These are phyloP conservation scores for Elaeagnus macrophylla DNA, from an alignment of 306 rosid genomes.

Conservation along the genomic window DNA sequence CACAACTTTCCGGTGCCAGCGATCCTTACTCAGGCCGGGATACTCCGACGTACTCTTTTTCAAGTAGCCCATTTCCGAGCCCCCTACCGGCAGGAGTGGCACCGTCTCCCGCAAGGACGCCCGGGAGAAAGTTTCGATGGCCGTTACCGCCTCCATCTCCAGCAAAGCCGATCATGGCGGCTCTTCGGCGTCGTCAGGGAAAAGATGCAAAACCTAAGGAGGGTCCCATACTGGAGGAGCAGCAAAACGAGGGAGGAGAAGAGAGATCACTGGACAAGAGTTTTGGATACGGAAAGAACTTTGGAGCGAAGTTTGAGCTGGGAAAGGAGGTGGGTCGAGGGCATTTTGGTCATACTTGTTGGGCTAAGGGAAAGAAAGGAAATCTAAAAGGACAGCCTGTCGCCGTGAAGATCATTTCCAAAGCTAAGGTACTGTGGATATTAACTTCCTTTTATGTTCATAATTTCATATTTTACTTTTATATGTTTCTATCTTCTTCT, in stretches of 20 bases:
- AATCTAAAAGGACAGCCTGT: not conserved
- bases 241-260: slow-evolving; percentile 33
- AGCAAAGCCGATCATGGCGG: slow-evolving; percentile 92
- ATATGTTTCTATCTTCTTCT: not conserved
- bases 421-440: not conserved
- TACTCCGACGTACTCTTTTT: slow-evolving; percentile 58
- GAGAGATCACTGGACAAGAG: slow-evolving; percentile 77
- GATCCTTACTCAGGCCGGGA: slow-evolving; percentile 34
- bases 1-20: slow-evolving; percentile 15
- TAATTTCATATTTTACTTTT: too few relatives aligned
- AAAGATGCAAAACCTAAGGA: slow-evolving; percentile 47
- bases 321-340: slow-evolving; percentile 96
- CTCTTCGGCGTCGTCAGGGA: slow-evolving; percentile 43
- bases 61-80: slow-evolving; percentile 56
- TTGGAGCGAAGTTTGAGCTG: slow-evolving; percentile 71
- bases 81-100: slow-evolving; percentile 77
- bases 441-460: not conserved
- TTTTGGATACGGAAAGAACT: slow-evolving; percentile 76
- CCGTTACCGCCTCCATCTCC: slow-evolving; percentile 91
- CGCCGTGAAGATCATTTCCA: slow-evolving; percentile 9
- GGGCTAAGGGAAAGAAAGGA: not conserved
- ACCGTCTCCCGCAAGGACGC: slow-evolving; percentile 74
- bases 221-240: slow-evolving; percentile 86
- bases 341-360: slow-evolving; percentile 52
- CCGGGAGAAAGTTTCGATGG: slow-evolving; percentile 77